phyloP scores from a whole-genome alignment of 257 asterid species.

The Solanum boliviense region DNA sequence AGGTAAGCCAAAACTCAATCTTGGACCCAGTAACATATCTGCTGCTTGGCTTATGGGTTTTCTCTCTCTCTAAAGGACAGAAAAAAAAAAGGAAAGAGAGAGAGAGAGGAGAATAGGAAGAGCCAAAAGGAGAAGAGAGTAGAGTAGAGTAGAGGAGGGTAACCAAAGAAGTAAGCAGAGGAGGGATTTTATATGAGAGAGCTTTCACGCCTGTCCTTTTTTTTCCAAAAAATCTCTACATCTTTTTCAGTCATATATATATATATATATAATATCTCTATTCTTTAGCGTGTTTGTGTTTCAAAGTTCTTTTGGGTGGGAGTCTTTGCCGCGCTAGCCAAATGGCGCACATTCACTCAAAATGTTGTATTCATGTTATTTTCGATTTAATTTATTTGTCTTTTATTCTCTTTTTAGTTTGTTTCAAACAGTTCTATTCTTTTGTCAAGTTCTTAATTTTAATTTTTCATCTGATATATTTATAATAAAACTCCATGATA shows the following conservation, averaged over 20 bases:
- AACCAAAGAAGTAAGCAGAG: slow-evolving; percentile 25
- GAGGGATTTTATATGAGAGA: slow-evolving; percentile 57
- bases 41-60: slow-evolving; percentile 2
- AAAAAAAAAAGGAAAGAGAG: neutral
- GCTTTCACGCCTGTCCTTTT: slow-evolving; percentile 77
- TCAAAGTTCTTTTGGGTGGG: neutral
- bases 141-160: neutral
- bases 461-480: neutral
- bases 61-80: neutral
- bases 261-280: neutral
- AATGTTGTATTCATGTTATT: neutral
- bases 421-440: too few species aligned
- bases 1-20: slow-evolving; percentile 32
- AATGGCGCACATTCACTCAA: neutral
- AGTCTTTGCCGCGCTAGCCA: slow-evolving; percentile 23
- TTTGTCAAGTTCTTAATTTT: too few species aligned
- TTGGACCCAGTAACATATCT: slow-evolving; percentile 48
- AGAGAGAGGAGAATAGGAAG: neutral
- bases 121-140: neutral
- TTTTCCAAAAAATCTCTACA: neutral
- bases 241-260: neutral
- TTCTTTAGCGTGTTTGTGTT: neutral
- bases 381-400: neutral
- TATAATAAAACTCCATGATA: too few species aligned
- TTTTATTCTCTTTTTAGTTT: too few species aligned